These are phyloP conservation scores for Mycena maculata DNA, from an alignment of 768 basidiomycete genomes.

Conservation along the genomic window DNA sequence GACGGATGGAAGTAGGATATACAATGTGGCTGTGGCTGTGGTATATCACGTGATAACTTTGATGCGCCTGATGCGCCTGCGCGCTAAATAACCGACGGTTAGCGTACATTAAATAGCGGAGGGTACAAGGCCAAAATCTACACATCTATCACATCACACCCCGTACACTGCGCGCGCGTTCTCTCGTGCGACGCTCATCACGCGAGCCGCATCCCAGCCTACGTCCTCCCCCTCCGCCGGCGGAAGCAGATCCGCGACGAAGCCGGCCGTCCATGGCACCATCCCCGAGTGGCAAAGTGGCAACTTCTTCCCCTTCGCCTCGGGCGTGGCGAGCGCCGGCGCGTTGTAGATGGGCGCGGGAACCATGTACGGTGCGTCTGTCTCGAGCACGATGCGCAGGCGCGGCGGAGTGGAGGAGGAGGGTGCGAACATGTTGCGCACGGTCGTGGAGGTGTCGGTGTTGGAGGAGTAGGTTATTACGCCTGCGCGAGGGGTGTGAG, in stretches of 20 bases:
- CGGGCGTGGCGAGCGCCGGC: conserved; percentile 47
- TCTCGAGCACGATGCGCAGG: conserved; percentile 76
- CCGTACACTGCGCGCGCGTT: conserved; percentile 77
- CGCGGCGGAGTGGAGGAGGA: conserved; percentile 37
- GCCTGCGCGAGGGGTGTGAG: conserved; percentile 51
- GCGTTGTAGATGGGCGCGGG: conserved; percentile 78
- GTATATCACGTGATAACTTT: too few relatives aligned
- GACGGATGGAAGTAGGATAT: too few relatives aligned
- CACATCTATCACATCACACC: conserved; percentile 46
- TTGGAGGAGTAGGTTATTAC: conserved; percentile 87
- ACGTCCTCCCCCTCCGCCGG: conserved; percentile 47
- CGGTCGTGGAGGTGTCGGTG: conserved; percentile 72
- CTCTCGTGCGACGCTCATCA: conserved; percentile 71
- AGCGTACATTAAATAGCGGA: too few relatives aligned
- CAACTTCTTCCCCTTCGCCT: conserved; percentile 66
- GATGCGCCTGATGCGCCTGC: neutral
- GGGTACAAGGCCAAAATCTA: neutral
- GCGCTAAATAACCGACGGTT: too few relatives aligned
- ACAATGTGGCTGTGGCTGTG: too few relatives aligned
- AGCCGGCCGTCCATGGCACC: conserved; percentile 89
- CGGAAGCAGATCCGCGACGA: conserved; percentile 59
- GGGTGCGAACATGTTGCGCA: conserved; percentile 62
- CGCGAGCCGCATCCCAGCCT: conserved; percentile 63
- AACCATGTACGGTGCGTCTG: conserved; percentile 90
- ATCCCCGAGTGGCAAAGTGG: conserved; percentile 83